Percentiles rank a stretch among this genome's conserved stretches.
These are phyloP conservation scores for Talaromyces rugulosus DNA, from an alignment of 2,329 filamentous ascomycete genomes.

Conservation along the genomic window DNA sequence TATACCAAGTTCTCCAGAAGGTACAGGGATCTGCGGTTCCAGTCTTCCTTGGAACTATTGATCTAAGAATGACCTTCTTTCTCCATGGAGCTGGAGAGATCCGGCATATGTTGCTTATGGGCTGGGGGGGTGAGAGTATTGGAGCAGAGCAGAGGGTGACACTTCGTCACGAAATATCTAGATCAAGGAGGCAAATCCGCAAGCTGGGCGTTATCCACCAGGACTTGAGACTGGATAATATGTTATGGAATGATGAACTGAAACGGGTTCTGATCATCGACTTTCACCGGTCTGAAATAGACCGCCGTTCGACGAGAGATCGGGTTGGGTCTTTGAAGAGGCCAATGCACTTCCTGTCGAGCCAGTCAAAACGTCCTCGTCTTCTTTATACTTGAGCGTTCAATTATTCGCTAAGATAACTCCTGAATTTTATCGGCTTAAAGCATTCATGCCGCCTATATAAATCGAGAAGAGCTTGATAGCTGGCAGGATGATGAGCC, in stretches of 20 bases:
- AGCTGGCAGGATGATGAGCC: too few species aligned
- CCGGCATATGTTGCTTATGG: slow-evolving; percentile 29
- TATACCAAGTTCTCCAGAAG: slow-evolving; percentile 18
- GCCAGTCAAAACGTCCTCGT: too few species aligned
- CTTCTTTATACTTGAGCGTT: too few species aligned
- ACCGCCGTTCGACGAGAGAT: not conserved
- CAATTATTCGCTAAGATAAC: too few species aligned
- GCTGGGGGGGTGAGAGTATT: slow-evolving; percentile 18
- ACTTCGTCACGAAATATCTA: not conserved
- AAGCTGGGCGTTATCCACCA: slow-evolving; percentile 14
- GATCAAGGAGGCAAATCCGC: slow-evolving; percentile 10
- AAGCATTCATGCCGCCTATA: too few species aligned
- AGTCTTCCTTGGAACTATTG: slow-evolving; percentile 21
- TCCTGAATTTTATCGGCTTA: too few species aligned
- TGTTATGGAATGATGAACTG: slow-evolving; percentile 21
- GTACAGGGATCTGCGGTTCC: slow-evolving; percentile 24
- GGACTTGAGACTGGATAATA: slow-evolving; percentile 17
- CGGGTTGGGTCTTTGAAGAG: slow-evolving; percentile 3
- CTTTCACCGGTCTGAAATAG: slow-evolving; percentile 16
- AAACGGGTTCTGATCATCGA: slow-evolving; percentile 20
- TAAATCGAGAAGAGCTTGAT: too few species aligned
- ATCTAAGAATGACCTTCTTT: slow-evolving; percentile 19
- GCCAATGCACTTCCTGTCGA: too few species aligned
- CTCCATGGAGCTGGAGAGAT: slow-evolving; percentile 24
- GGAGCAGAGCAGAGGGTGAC: not conserved